phyloP scores from a whole-genome alignment of 2,329 filamentous ascomycete species.

The Colletotrichum zoysiae region DNA sequence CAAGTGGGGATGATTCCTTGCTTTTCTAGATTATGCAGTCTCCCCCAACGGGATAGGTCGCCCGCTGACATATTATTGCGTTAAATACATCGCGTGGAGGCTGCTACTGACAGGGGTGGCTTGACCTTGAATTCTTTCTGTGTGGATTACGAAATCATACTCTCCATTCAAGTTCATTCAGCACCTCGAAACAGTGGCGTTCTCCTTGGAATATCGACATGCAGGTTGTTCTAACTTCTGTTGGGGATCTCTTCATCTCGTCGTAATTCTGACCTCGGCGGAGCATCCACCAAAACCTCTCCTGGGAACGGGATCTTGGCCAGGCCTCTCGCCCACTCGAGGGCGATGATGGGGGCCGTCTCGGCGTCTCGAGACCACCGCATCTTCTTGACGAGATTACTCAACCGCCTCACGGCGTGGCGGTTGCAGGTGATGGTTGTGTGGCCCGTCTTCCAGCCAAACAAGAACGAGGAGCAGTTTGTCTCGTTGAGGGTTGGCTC shows the following conservation, averaged over 20 bases:
- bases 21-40: background rate
- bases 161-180: background rate
- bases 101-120: background rate
- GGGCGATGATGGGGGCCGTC: conserved; percentile 20
- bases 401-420: conserved; percentile 15
- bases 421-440: conserved; percentile 55
- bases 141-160: background rate
- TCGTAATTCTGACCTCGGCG: background rate
- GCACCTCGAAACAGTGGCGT: background rate
- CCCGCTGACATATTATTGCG: conserved; percentile 7
- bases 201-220: background rate
- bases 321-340: conserved; percentile 35
- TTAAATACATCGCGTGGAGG: background rate
- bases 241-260: background rate
- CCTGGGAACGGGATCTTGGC: conserved; percentile 33
- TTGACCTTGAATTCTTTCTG: background rate
- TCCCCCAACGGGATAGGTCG: background rate
- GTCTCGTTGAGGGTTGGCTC: conserved; percentile 51
- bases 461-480: conserved; percentile 55
- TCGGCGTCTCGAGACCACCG: conserved; percentile 34
- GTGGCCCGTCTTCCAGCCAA: conserved; percentile 52
- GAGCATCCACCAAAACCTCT: conserved; percentile 26
- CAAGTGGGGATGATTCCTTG: too few species aligned
- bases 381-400: conserved; percentile 31
- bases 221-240: background rate